Conservation (phyloP, 2,329 filamentous ascomycete genomes). For the Truncatella angustata region DNA sequence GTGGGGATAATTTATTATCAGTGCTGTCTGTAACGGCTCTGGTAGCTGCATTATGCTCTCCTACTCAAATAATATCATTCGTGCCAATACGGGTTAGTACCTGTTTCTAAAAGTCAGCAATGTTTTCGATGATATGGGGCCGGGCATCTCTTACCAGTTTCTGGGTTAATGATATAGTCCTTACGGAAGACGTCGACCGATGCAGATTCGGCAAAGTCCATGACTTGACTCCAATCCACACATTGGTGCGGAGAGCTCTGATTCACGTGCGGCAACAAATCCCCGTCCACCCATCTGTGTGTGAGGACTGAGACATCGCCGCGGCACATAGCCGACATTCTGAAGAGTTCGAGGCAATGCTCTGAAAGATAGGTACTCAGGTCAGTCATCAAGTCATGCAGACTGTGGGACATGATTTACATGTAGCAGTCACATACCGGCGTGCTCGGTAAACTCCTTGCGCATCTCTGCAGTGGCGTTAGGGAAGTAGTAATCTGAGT, state of each 20-base stretch:
- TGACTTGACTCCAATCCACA: conserved; percentile 4
- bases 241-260: conserved; percentile 8
- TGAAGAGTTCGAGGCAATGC: conserved; percentile 4
- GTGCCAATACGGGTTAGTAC: background rate
- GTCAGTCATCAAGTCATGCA: too few species aligned
- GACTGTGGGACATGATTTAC: too few species aligned
- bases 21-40: too few species aligned
- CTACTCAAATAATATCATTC: too few species aligned
- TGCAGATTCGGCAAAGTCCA: background rate
- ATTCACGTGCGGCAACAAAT: background rate
- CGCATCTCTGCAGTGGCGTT: too few species aligned
- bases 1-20: too few species aligned
- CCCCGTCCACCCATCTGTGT: conserved; percentile 3
- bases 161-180: conserved; percentile 42
- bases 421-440: too few species aligned
- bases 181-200: conserved; percentile 1
- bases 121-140: background rate
- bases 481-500: too few species aligned
- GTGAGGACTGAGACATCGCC: conserved; percentile 7
- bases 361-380: background rate
- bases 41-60: too few species aligned
- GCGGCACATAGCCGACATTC: conserved; percentile 5
- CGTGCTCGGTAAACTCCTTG: too few species aligned
- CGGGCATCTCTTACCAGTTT: conserved; percentile 29
- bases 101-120: background rate